Conservation (phyloP, 768 basidiomycete species). For the Auricularia auricula-judae region DNA sequence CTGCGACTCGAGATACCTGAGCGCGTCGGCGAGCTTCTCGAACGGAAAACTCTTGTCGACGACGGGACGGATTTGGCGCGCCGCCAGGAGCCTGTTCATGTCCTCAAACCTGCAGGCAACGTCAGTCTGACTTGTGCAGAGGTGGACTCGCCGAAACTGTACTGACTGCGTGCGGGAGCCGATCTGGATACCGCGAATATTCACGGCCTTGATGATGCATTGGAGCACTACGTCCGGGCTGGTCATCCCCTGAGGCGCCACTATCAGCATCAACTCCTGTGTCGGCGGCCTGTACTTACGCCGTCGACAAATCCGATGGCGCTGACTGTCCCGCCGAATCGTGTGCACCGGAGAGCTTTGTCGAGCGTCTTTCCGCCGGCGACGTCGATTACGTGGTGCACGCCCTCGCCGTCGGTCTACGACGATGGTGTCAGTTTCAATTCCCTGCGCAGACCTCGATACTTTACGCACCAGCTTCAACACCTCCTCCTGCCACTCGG, state of each 20-base stretch:
- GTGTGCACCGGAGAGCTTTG: conserved; percentile 29
- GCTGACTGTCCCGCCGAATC: conserved; percentile 34
- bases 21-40: conserved; percentile 39
- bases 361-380: conserved; percentile 41
- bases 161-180: conserved; percentile 50
- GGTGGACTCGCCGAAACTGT: neutral
- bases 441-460: too few species aligned
- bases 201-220: conserved; percentile 29
- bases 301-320: conserved; percentile 40
- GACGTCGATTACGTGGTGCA: conserved; percentile 36
- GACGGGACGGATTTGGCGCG: conserved; percentile 37
- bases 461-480: conserved; percentile 27
- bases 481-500: conserved; percentile 49
- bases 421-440: neutral
- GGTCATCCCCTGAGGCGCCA: too few species aligned
- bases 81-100: conserved; percentile 38
- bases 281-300: conserved; percentile 14
- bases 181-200: conserved; percentile 41
- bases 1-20: conserved; percentile 40
- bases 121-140: neutral
- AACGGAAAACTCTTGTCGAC: conserved; percentile 51
- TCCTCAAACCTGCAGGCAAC: conserved; percentile 32
- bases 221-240: conserved; percentile 14
- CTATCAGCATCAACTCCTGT: neutral
- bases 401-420: conserved; percentile 21